A percentile compares a stretch with the other conserved stretches of the same genome.
Conservation (phyloP, 2,329 filamentous ascomycete species). For the Ilyonectria robusta region DNA sequence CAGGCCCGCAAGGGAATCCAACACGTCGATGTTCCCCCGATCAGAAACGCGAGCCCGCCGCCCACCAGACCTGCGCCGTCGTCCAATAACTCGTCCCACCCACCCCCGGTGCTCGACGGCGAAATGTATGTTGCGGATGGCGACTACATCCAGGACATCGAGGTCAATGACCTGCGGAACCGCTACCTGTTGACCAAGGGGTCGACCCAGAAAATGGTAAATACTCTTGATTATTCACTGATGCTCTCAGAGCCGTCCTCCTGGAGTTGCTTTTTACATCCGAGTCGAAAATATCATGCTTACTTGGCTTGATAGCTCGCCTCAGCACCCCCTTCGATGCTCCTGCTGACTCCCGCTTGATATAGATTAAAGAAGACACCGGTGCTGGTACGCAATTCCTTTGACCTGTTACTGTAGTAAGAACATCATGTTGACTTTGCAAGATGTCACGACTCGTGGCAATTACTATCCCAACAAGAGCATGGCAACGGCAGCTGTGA, state of each 20-base stretch:
- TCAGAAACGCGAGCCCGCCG: conserved; percentile 69
- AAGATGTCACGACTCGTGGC: conserved; percentile 98
- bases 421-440: conserved; percentile 71
- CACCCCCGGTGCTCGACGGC: conserved; percentile 76
- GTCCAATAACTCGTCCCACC: conserved; percentile 49
- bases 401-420: conserved; percentile 57
- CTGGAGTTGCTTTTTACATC: conserved; percentile 54
- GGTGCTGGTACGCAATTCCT: conserved; percentile 90
- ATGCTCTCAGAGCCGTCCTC: conserved; percentile 53
- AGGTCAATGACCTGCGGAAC: conserved; percentile 97
- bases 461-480: conserved; percentile 97
- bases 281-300: conserved; percentile 76
- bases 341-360: conserved; percentile 95
- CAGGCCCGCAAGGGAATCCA: conserved; percentile 91
- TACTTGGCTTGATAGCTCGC: conserved; percentile 78
- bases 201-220: conserved; percentile 99
- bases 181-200: conserved; percentile 98
- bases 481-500: conserved; percentile 94
- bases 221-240: conserved; percentile 70
- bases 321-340: conserved; percentile 78
- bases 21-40: conserved; percentile 89
- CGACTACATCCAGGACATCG: conserved; percentile 98
- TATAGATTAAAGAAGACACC: conserved; percentile 99
- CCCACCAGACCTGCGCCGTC: conserved; percentile 56
- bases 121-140: conserved; percentile 96